Base-by-base conservation (phyloP, 208 protist species). In the Acanthamoeba royreba region DNA sequence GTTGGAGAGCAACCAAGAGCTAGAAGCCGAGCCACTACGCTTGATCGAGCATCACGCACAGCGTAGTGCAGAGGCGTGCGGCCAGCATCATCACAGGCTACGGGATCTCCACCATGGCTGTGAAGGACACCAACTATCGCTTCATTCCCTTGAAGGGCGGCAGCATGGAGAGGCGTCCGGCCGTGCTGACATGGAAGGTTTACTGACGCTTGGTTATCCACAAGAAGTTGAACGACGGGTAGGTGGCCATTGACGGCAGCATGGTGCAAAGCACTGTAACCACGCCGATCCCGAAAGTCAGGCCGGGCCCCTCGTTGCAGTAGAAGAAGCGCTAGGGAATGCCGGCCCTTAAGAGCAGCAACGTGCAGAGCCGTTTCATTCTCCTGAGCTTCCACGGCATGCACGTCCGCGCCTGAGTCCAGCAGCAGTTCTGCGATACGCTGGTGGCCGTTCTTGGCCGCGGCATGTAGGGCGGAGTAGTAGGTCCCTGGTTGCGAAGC, bases 31-130 rank as follows among this genome's bases (percentile, higher is more conserved):
- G 11, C 3, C 11, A 47, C 69, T 0, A 81, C 38, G 4, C 69
- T 25, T 0, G 33, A 19, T 19, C 47, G 69, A 11, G 19, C 61
- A 0, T 74, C 86, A 3, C 86, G 49, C 9, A 49, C 49, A n/a
- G 86, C 86, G 38, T 92, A 92, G 86, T 92, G 86, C 17, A 92
- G 53, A 15, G 38, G 46, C 13, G 55, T n/a, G n/a, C n/a, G n/a
- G n/a, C 86, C 86, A 8, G 25, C 28, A 35, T 28, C 3, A 28
- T 92, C 86, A 9, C 61, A 11, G 17, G 25, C 28, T 38, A 77
- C 74, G 25, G 58, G 55, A 25, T 92, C 86, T 9, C 33, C 86
- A 2, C 86, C 58, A 9, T 52, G 52, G 28, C 47, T 22, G 4
- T 52, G 49, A 31, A 92, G 61, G 19, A 92, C 31, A 45, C 40